Evolutionary conservation across 371 early-diverging fungal genomes (phyloP), one percentile per base, ranked within the genome.

Genomic region (Apophysomyces sp.): DNA sequence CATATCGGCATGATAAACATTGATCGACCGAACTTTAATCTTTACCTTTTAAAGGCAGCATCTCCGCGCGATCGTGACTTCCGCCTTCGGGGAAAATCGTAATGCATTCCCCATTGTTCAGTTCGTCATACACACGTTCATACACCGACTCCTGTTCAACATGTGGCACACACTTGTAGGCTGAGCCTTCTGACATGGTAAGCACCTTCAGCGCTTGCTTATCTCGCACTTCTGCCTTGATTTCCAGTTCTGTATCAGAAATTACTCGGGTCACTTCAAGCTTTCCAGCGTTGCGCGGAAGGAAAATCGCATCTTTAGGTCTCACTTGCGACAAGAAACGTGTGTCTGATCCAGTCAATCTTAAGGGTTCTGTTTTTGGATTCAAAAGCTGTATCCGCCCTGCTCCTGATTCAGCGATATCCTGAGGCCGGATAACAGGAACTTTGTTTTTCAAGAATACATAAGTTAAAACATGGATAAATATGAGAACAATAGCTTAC

Each of bases 21-120:
- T 30, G 15, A 49, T 24, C 49, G 26, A 31, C 41, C 34, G 34
- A 51, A 30, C 49, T 44, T 26, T 44, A 44, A 44, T 55, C 12
- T 39, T 52, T 62, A 85, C 85, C 85, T 84, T 96, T 97, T 56
- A 97, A 76, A n/a, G 97, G 97, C 58, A 97, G 72, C 84, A 97
- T 86, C 61, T 94, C 91, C 12, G 93, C 82, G 32, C 95, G 91
- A 67, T 97, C 97, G 73, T 97, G 97, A 60, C 90, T 90, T 7
- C 97, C 96, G 39, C 97, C 96, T 67, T 96, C 97, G 2, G 97
- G 97, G 71, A 97, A 97, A 59, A 97, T 97, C 12, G 96, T 96
- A 15, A 97, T 86, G 65, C 93, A 92, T 26, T 86, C 86, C 26
- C 93, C 92, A 26, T 75, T 72, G 62, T 87, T 81, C 49, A 97